Evolutionary conservation across 441 rosid genomes (phyloP).

Genomic region (Arabidopsis lyrata): DNA sequence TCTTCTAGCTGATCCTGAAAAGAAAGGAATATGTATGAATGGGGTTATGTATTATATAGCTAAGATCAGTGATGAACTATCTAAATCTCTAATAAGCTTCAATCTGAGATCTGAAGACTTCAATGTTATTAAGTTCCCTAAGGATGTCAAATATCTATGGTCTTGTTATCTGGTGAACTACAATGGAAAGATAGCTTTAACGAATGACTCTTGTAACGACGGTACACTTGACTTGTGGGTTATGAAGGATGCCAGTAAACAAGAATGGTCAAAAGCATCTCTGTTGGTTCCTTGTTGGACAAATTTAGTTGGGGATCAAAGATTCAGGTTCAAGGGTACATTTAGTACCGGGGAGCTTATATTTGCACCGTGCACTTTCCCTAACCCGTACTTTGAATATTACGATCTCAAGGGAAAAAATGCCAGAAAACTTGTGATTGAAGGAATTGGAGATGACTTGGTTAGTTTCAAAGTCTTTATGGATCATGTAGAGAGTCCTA

Average conservation of each 20-base stretch:
- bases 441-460: background rate
- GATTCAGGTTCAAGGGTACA: background rate
- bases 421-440: background rate
- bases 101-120: background rate
- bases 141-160: background rate
- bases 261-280: constrained; percentile 11
- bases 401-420: background rate
- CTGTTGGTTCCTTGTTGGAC: background rate
- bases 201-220: too few species aligned
- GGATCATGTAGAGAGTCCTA: background rate
- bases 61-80: background rate
- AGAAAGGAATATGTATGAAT: background rate
- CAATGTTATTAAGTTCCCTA: background rate
- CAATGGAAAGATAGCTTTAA: constrained; percentile 1
- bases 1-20: background rate
- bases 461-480: background rate
- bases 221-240: background rate
- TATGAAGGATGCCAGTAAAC: background rate
- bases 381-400: background rate
- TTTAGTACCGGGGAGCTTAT: constrained; percentile 6
- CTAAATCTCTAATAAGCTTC: background rate
- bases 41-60: background rate
- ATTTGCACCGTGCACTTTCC: background rate
- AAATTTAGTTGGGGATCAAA: background rate
- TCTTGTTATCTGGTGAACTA: background rate